Evolutionary conservation across 1,139 yeast genomes (phyloP).

Genomic region (Nakaseomyces sp.): DNA sequence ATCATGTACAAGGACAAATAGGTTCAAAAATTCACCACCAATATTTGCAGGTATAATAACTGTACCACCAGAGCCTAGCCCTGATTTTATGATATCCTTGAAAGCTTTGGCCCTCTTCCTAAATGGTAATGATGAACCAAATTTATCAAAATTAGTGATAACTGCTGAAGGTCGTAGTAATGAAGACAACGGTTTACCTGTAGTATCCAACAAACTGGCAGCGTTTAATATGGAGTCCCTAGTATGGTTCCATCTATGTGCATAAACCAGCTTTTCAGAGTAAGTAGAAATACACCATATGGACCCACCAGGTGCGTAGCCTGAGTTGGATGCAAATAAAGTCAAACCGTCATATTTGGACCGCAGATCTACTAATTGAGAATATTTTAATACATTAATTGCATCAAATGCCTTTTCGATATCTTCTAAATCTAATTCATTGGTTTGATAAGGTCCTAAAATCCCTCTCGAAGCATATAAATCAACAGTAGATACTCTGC

Average conservation of each 20-base stretch:
- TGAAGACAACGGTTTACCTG: slow-evolving; percentile 51
- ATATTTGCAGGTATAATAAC: slow-evolving; percentile 76
- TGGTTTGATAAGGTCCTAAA: slow-evolving; percentile 61
- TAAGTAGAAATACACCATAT: slow-evolving; percentile 67
- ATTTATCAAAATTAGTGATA: slow-evolving; percentile 53
- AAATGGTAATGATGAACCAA: slow-evolving; percentile 61
- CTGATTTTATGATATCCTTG: slow-evolving; percentile 53
- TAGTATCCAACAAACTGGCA: slow-evolving; percentile 55
- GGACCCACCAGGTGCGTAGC: slow-evolving; percentile 86
- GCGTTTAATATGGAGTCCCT: slow-evolving; percentile 75
- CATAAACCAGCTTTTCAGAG: slow-evolving; percentile 73
- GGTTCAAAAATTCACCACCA: slow-evolving; percentile 76
- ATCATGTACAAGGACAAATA: slow-evolving; percentile 60
- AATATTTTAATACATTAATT: slow-evolving; percentile 60
- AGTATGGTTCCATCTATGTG: slow-evolving; percentile 94
- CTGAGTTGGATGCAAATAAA: slow-evolving; percentile 81
- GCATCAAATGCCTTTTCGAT: slow-evolving; percentile 73
- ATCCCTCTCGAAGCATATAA: slow-evolving; percentile 63
- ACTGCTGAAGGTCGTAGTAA: slow-evolving; percentile 76
- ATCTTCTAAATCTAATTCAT: slow-evolving; percentile 59
- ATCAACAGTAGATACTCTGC: slow-evolving; percentile 78
- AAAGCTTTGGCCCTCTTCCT: slow-evolving; percentile 58
- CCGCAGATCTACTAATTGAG: slow-evolving; percentile 59
- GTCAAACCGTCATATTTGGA: slow-evolving; percentile 53
- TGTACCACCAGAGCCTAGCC: slow-evolving; percentile 49